Base-by-base conservation (phyloP, 2,329 filamentous ascomycete genomes). In the Hypomyces rosellus region DNA sequence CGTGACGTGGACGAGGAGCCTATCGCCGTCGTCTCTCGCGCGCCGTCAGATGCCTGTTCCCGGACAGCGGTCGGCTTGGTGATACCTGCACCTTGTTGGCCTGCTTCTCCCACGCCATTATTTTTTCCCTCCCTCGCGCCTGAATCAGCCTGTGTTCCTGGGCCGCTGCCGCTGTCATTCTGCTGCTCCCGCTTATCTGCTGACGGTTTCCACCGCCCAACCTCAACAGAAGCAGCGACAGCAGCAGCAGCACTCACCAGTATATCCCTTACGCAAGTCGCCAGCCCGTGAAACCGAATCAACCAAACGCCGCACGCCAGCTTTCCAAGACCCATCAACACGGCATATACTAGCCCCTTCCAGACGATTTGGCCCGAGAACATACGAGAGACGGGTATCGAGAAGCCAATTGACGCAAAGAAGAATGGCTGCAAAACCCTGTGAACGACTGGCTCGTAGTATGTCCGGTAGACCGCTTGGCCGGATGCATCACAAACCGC, bases 401-500 rank as follows among this genome's bases (percentile, higher is more conserved):
- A 84, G 61, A 92, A 91, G 0, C 88, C 88, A 34, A 92, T 85
- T 0, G 77, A 81, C 1, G 77, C 86, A 59, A 91, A 91, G 67
- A 91, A 90, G 51, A 89, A 76, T 0, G 87, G 86, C 45, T 81
- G 81, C 0, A 91, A 63, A 0, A 90, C 70, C 8, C 70, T 70
- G 2, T 77, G 57, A 0, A 75, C 63, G 0, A 65, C 59, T 2
- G 65, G 58, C 2, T 55, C 55, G 50, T 73, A 75, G 57, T 73
- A 77, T 3, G 61, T 54, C 6, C 70, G 62, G 50, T 71, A 76
- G 0, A 69, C 57, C 4, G 57, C 57, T 3, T 34, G 20, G n/a
- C 48, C 46, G 20, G 49, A 54, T 18, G 11, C 16, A 16, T 11
- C 25, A 16, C 33, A 14, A 16, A 36, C 5, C 12, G 8, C 18